Conservation (phyloP, 371 early-diverging fungal genomes). For the Syncephalastrum sp. region DNA sequence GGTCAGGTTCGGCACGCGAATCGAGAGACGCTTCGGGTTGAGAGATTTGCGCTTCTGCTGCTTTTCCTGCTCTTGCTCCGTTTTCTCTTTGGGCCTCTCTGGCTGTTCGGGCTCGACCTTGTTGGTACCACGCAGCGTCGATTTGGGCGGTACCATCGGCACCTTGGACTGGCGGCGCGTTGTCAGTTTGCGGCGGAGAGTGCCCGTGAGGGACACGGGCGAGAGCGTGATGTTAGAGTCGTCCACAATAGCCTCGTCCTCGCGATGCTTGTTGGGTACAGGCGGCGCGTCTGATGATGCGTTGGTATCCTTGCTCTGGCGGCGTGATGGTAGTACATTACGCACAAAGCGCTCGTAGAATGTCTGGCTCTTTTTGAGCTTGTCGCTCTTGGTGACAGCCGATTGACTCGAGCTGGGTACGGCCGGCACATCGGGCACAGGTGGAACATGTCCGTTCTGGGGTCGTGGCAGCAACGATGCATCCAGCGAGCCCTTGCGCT, state of each 20-base stretch:
- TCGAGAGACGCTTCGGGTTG: constrained; percentile 33
- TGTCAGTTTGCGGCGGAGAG: constrained; percentile 34
- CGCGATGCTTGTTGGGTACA: not conserved
- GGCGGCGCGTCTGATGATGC: constrained; percentile 12
- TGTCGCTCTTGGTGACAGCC: constrained; percentile 10
- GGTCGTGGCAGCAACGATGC: not conserved
- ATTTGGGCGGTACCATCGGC: constrained; percentile 26
- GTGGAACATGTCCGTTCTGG: no score
- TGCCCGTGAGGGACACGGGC: constrained; percentile 24
- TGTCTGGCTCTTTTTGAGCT: constrained; percentile 43
- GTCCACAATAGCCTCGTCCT: no score
- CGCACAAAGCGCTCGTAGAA: constrained; percentile 41
- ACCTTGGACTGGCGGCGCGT: constrained; percentile 9
- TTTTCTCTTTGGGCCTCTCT: not conserved
- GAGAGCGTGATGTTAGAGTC: constrained; percentile 10
- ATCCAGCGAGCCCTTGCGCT: not conserved
- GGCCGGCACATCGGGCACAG: no score
- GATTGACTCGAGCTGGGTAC: constrained; percentile 5
- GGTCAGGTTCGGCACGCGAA: constrained; percentile 29
- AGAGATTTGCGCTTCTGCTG: not conserved
- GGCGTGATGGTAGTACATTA: constrained; percentile 21
- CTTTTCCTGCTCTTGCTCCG: no score
- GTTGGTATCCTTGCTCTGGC: constrained; percentile 25
- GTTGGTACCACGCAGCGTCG: constrained; percentile 29
- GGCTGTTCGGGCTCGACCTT: constrained; percentile 26